phyloP scores from a whole-genome alignment of 2,329 filamentous ascomycete genomes.

The Trichophyton rubrum region DNA sequence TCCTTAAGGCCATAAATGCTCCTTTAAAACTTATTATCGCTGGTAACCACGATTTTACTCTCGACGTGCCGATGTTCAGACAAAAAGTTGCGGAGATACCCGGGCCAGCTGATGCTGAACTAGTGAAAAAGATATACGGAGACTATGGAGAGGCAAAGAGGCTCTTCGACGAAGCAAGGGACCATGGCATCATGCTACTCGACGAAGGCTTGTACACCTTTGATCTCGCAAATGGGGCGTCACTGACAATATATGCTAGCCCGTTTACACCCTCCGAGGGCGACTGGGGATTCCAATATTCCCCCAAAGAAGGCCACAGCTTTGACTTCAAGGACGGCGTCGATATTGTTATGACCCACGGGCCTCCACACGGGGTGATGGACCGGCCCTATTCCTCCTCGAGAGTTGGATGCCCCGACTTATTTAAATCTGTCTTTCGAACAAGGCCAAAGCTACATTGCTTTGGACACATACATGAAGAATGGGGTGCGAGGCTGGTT shows the following conservation, averaged over 20 bases:
- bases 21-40: conserved; percentile 44
- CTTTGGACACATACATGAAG: conserved; percentile 37
- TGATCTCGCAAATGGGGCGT: conserved; percentile 38
- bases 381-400: conserved; percentile 12
- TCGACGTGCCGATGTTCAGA: conserved; percentile 29
- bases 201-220: conserved; percentile 41
- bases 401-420: neutral
- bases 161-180: conserved; percentile 28
- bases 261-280: conserved; percentile 40
- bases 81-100: conserved; percentile 21
- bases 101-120: conserved; percentile 18
- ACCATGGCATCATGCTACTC: conserved; percentile 34
- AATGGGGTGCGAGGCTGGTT: conserved; percentile 45
- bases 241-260: conserved; percentile 41
- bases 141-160: conserved; percentile 25
- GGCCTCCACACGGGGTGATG: conserved; percentile 43
- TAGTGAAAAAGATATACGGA: conserved; percentile 31
- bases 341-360: conserved; percentile 45
- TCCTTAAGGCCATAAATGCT: conserved; percentile 27
- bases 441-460: conserved; percentile 27
- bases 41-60: conserved; percentile 43
- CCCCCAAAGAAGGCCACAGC: conserved; percentile 24
- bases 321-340: conserved; percentile 22
- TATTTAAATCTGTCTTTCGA: conserved; percentile 22
- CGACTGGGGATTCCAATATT: conserved; percentile 42